Evolutionary conservation across 495 filamentous ascomycete species (phyloP).

Genomic region (Trichoderma orchidacearum): DNA sequence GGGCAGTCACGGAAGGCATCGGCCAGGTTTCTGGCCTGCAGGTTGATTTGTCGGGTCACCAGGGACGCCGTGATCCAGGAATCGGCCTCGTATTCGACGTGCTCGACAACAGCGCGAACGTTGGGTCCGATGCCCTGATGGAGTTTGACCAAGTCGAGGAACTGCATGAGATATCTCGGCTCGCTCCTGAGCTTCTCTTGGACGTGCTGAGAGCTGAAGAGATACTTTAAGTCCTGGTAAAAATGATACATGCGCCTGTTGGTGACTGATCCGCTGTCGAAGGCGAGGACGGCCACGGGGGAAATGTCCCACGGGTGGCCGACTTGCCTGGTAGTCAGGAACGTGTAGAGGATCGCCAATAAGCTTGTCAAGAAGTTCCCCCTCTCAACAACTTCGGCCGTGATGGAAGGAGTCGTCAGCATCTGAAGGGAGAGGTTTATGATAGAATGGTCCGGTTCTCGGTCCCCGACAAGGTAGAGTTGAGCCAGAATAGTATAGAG

Average conservation of each 20-base stretch:
- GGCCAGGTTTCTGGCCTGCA: constrained; percentile 73
- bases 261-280: constrained; percentile 83
- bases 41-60: constrained; percentile 88
- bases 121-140: constrained; percentile 97
- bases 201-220: constrained; percentile 76
- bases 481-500: constrained; percentile 89
- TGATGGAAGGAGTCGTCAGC: constrained; percentile 91
- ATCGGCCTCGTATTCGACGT: constrained; percentile 96
- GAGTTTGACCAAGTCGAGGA: constrained; percentile 87
- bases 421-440: constrained; percentile 95
- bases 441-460: constrained; percentile 95
- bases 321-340: constrained; percentile 88
- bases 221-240: constrained; percentile 82
- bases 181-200: constrained; percentile 70
- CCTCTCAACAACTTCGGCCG: constrained; percentile 79
- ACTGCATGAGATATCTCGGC: constrained; percentile 79
- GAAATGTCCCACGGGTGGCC: constrained; percentile 81
- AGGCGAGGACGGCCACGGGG: constrained; percentile 70
- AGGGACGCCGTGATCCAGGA: constrained; percentile 94
- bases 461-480: constrained; percentile 88
- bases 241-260: constrained; percentile 95
- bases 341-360: constrained; percentile 93
- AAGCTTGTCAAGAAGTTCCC: constrained; percentile 96
- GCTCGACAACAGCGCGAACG: constrained; percentile 77
- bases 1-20: constrained; percentile 63